A percentile compares a stretch with the other conserved stretches of the same genome.
phyloP scores from a whole-genome alignment of 495 filamentous ascomycete species.

The Durotheca rogersii region DNA sequence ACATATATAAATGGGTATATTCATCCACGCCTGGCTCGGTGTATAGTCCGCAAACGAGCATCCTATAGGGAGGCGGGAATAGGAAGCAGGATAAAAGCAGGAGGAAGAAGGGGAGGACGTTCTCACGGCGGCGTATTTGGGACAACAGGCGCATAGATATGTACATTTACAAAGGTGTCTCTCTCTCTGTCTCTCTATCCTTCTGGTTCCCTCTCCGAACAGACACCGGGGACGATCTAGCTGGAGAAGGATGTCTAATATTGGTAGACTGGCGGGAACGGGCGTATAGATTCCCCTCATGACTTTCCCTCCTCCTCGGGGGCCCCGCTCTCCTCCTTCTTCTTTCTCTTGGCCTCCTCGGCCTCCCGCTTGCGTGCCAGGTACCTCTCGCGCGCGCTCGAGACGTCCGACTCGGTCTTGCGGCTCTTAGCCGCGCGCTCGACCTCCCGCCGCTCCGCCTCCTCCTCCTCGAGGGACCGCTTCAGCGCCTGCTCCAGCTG shows the following conservation, averaged over 20 bases:
- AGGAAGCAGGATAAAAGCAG: not conserved
- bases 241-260: constrained; percentile 4
- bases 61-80: constrained; percentile 6
- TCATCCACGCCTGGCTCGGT: not conserved
- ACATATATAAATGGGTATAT: too few species aligned
- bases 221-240: too few species aligned
- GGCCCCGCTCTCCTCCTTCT: constrained; percentile 61
- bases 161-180: too few species aligned
- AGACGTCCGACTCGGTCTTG: constrained; percentile 77
- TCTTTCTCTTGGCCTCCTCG: constrained; percentile 66
- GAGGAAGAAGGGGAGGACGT: not conserved
- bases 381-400: constrained; percentile 83
- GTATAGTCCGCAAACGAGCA: constrained; percentile 1
- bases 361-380: constrained; percentile 78
- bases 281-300: constrained; percentile 25
- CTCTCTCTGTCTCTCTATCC: too few species aligned
- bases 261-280: constrained; percentile 6
- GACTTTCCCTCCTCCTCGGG: constrained; percentile 30
- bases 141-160: constrained; percentile 19
- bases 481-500: constrained; percentile 76
- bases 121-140: constrained; percentile 9
- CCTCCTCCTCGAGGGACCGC: constrained; percentile 71
- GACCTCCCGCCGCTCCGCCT: constrained; percentile 64
- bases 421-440: constrained; percentile 71
- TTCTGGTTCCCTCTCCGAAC: too few species aligned